Conservation (phyloP, 495 filamentous ascomycete species). For the Penicillium ucsense region DNA sequence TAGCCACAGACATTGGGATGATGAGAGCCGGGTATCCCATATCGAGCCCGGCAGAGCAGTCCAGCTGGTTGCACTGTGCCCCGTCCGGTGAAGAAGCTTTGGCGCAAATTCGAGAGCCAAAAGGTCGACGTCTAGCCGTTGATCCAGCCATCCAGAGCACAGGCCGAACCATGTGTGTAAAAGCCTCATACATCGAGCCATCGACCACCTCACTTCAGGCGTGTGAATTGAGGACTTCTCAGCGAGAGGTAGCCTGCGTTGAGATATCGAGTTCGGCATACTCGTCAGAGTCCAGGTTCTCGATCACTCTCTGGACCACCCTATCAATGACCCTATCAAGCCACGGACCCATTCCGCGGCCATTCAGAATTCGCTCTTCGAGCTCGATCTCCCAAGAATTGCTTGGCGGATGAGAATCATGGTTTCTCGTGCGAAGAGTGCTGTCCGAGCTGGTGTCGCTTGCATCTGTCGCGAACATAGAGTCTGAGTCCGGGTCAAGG, state of each 20-base stretch:
- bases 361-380: not conserved
- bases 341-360: not conserved
- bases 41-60: too few relatives aligned
- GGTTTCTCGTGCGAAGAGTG: too few relatives aligned
- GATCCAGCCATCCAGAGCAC: too few relatives aligned
- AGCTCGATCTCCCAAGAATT: conserved; percentile 1
- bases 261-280: not conserved
- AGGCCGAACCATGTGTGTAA: too few relatives aligned
- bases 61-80: too few relatives aligned
- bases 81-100: too few relatives aligned
- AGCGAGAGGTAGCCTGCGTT: not conserved
- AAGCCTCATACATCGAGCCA: too few relatives aligned
- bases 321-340: conserved; percentile 3
- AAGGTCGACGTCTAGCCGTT: too few relatives aligned
- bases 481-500: not conserved
- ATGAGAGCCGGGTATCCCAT: too few relatives aligned
- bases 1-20: too few relatives aligned
- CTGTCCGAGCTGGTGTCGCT: not conserved
- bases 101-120: too few relatives aligned
- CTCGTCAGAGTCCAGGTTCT: not conserved
- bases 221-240: not conserved
- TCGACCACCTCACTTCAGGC: too few relatives aligned
- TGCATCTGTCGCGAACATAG: not conserved
- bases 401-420: not conserved
- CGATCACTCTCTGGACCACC: not conserved